A percentile compares a stretch with the other conserved stretches of the same genome.
phyloP scores from a whole-genome alignment of 2,329 filamentous ascomycete species.

The Cladosporium cucumerinum region DNA sequence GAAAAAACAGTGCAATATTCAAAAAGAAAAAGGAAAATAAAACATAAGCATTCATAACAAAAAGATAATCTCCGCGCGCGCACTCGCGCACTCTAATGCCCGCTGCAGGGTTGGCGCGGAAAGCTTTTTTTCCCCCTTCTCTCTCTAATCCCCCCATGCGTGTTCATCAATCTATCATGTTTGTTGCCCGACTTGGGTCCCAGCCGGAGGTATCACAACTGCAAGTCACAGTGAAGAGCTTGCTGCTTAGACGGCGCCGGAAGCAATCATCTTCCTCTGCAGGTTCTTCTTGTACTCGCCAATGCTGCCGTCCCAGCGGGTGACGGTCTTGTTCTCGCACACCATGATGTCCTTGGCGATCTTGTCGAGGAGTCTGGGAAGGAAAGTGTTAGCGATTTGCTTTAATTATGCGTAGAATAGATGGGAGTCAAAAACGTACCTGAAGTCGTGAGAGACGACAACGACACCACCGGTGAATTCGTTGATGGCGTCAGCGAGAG shows the following conservation, averaged over 20 bases:
- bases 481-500: conserved; percentile 95
- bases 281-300: conserved; percentile 97
- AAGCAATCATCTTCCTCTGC: conserved; percentile 95
- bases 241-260: conserved; percentile 64
- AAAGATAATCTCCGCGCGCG: background rate
- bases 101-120: background rate
- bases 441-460: conserved; percentile 98
- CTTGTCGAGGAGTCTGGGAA: conserved; percentile 83
- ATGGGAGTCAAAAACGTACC: conserved; percentile 53
- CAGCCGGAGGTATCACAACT: background rate
- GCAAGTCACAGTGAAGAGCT: background rate
- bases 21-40: background rate
- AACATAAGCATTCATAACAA: conserved; percentile 6
- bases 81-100: background rate
- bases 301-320: conserved; percentile 82
- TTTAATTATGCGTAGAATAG: background rate
- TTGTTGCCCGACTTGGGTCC: background rate
- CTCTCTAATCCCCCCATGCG: background rate
- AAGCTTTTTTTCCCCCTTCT: background rate
- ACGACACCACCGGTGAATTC: conserved; percentile 94
- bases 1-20: background rate
- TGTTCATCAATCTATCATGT: conserved; percentile 4
- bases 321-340: conserved; percentile 95
- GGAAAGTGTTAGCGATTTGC: conserved; percentile 33
- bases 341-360: conserved; percentile 99